A percentile compares a stretch with the other conserved stretches of the same genome.
Conservation (phyloP, 768 basidiomycete species). For the Pleurotus platypus region DNA sequence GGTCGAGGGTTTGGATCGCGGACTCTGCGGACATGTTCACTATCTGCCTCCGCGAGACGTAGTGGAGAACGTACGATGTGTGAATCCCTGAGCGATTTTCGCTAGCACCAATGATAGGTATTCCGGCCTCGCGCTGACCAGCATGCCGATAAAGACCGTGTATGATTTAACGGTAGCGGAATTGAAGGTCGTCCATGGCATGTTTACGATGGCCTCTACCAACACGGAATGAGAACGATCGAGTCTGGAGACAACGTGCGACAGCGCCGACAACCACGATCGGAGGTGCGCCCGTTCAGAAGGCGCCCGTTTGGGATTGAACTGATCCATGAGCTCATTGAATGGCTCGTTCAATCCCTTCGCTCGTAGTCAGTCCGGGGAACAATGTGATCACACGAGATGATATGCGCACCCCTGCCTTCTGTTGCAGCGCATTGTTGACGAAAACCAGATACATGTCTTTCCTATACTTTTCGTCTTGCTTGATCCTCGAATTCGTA, state of each 20-base stretch:
- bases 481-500: slow-evolving; percentile 75
- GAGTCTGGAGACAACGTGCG: slow-evolving; percentile 88
- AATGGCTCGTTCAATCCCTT: slow-evolving; percentile 77
- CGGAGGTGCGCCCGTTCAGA: slow-evolving; percentile 49
- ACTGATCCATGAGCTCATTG: slow-evolving; percentile 87
- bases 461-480: slow-evolving; percentile 71
- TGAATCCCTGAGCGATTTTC: slow-evolving; percentile 82
- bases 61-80: slow-evolving; percentile 65
- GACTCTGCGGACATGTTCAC: slow-evolving; percentile 48
- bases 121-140: slow-evolving; percentile 88
- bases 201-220: slow-evolving; percentile 79
- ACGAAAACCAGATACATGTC: slow-evolving; percentile 86
- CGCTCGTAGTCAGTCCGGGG: slow-evolving; percentile 21
- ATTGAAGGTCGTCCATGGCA: slow-evolving; percentile 95
- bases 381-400: slow-evolving; percentile 8
- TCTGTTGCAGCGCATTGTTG: slow-evolving; percentile 75
- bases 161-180: slow-evolving; percentile 82
- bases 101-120: slow-evolving; percentile 82
- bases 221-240: slow-evolving; percentile 77
- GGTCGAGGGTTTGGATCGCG: slow-evolving; percentile 59
- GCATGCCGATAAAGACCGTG: slow-evolving; percentile 84
- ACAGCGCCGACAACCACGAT: slow-evolving; percentile 81
- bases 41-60: slow-evolving; percentile 3
- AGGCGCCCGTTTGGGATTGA: slow-evolving; percentile 48
- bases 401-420: slow-evolving; percentile 50